Evolutionary conservation across 805 yeast species (phyloP), one percentile per base, ranked within the genome.

Genomic region (Teunomyces gatunensis): DNA sequence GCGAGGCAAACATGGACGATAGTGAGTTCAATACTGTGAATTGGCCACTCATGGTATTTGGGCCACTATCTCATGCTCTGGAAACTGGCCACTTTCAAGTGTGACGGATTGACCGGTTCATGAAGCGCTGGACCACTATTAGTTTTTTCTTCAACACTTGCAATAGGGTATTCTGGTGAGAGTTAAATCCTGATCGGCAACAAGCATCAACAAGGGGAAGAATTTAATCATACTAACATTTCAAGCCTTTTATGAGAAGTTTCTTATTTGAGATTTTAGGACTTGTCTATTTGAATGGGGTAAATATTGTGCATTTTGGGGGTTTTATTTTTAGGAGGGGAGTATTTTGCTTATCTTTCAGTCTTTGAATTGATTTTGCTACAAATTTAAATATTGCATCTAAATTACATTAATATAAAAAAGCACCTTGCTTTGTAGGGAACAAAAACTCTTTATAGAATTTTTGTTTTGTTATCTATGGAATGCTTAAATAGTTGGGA

Each of bases 21-120:
- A 23, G 25, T 37, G 40, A 21, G 25, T 23, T 23, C 40, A 20
- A 37, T 21, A 37, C 3, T 13, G 23, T 37, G 40, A 37, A 12
- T 9, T 37, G 40, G 40, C 40, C 40, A 37, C 28, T 37, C 40
- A 37, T 37, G 25, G 10, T 37, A 37, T 37, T 3, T 21, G 40
- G 29, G n/a, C 3, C 40, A 37, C 25, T 23, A 10, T 37, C 40
- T 37, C 29, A 18, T 23, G 20, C 28, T 37, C 15, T 21, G 40
- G 40, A 37, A 12, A n/a, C 12, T 37, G 40, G 40, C 40, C 40
- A 37, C 40, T 37, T 37, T 27, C 25, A 37, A 21, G 40, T 37
- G 15, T 21, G 40, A 37, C 40, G 25, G 27, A n/a, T 36, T 33
- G 20, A 23, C 29, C 29, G 29, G 40, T 37, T 37, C 29, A n/a